Evolutionary conservation across 2,329 filamentous ascomycete genomes (phyloP).

Genomic region (Ascochyta rabiei): DNA sequence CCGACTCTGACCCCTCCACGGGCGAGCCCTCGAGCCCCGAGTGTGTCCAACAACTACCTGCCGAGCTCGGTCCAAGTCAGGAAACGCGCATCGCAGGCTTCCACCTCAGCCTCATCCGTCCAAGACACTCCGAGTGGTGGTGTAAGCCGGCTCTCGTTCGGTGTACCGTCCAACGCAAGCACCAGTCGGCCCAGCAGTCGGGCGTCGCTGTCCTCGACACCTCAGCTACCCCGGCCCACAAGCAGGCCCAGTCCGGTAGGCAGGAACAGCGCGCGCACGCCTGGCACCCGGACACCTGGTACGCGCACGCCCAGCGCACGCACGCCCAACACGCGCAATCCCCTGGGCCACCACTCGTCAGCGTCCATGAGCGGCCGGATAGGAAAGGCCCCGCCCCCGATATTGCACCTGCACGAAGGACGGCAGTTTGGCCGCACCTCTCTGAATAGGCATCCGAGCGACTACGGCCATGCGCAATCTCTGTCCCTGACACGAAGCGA

Average conservation of each 20-base stretch:
- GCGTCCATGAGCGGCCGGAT: constrained; percentile 55
- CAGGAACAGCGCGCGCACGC: constrained; percentile 69
- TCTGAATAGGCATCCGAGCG: constrained; percentile 63
- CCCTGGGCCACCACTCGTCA: constrained; percentile 62
- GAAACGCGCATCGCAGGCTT: constrained; percentile 66
- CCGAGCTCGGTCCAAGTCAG: constrained; percentile 66
- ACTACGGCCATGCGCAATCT: constrained; percentile 42
- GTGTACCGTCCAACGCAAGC: constrained; percentile 44
- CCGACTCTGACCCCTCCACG: constrained; percentile 79
- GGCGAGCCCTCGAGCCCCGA: constrained; percentile 72
- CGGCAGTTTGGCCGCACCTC: constrained; percentile 60
- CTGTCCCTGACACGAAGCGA: constrained; percentile 50
- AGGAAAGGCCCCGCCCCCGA: constrained; percentile 45
- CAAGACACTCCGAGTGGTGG: constrained; percentile 33
- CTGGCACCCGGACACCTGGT: constrained; percentile 48
- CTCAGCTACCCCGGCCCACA: constrained; percentile 9
- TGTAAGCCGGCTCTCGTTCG: constrained; percentile 58
- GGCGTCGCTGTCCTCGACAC: constrained; percentile 51
- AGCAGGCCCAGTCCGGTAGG: constrained; percentile 59
- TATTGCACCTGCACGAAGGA: constrained; percentile 55
- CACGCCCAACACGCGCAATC: constrained; percentile 66
- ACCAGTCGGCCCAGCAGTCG: constrained; percentile 74
- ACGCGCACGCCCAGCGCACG: constrained; percentile 59
- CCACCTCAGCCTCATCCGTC: constrained; percentile 45
- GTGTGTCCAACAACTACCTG: constrained; percentile 56